Percentiles rank a stretch among this genome's conserved stretches.
Conservation (phyloP, 139 green algal genomes). For the Coccomyxa sp. region DNA sequence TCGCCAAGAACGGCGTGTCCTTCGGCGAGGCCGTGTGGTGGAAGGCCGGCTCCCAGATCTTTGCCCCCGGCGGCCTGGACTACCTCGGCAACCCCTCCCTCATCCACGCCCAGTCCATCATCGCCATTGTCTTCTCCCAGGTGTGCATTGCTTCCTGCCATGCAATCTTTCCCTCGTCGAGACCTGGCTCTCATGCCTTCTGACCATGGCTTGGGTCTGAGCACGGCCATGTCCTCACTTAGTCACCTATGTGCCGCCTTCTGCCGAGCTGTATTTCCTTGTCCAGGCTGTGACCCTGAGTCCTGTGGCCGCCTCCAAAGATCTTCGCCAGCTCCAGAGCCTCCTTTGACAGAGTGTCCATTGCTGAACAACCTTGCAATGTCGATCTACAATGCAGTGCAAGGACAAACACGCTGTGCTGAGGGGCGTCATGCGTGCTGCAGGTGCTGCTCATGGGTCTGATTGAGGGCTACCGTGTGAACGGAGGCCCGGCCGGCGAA, state of each 20-base stretch:
- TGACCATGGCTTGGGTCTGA: too few relatives aligned
- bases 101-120: slow-evolving; percentile 81
- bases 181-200: too few relatives aligned
- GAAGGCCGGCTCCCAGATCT: slow-evolving; percentile 77
- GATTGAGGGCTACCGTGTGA: slow-evolving; percentile 90
- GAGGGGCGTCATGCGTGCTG: background rate
- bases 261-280: too few relatives aligned
- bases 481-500: slow-evolving; percentile 85
- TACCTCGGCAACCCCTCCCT: slow-evolving; percentile 76
- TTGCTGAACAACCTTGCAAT: too few relatives aligned
- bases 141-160: slow-evolving; percentile 10
- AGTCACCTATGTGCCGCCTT: too few relatives aligned
- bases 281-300: too few relatives aligned
- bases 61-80: slow-evolving; percentile 67
- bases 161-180: too few relatives aligned
- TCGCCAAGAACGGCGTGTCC: slow-evolving; percentile 42
- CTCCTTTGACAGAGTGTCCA: too few relatives aligned
- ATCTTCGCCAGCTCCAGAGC: too few relatives aligned
- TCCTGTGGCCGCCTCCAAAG: too few relatives aligned
- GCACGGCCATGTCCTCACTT: too few relatives aligned
- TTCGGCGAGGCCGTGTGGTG: slow-evolving; percentile 78
- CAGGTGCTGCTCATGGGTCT: slow-evolving; percentile 83
- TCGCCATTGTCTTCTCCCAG: slow-evolving; percentile 62
- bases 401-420: background rate
- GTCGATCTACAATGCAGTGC: too few relatives aligned